Evolutionary conservation across 2,329 filamentous ascomycete genomes (phyloP), one percentile per base, ranked within the genome.

Genomic region (Colletotrichum siamense): DNA sequence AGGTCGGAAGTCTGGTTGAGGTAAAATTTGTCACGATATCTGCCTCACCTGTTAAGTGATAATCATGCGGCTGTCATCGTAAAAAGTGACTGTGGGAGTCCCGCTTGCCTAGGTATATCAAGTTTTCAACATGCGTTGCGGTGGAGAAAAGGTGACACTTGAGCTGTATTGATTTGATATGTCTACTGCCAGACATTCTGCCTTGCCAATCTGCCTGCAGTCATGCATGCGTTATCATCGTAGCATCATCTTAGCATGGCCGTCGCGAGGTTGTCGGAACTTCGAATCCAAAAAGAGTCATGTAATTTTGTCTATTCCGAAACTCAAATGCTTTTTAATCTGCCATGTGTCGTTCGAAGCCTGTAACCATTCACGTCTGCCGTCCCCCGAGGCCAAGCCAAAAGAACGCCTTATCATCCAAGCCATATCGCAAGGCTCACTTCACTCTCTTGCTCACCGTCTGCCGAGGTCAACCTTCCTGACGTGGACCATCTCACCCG

Each of bases 391-490:
- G 22, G 22, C 36, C 65, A 64, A 64, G 39, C 18, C 57, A 66
- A 22, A 63, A 44, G 44, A 64, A 77, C 44, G 68, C 18, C 64
- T 67, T 57, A 61, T 22, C 44, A 63, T 69, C 67, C 34, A 36
- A 65, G 15, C 73, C 13, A 13, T 30, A 32, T 28, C 18, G 8
- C 71, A 61, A 63, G 36, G 59, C 32, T 64, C 34, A 64, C 39
- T 30, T 30, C 59, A 32, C 22, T 81, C 80, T 85, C 77, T 30
- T 30, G 9, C 34, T 81, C 80, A 86, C 76, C 86, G 80, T 79
- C 86, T 85, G 22, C 91, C 91, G 76, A 93, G 84, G 78, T 91
- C 89, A 69, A 93, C 82, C 71, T 87, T 84, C 79, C 87, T 87
- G 49, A 92, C 91, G 73, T 87, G 79, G 68, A 91, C 86, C 87